Base-by-base conservation (phyloP, 441 rosid species). In the Corymbia calophylla region DNA sequence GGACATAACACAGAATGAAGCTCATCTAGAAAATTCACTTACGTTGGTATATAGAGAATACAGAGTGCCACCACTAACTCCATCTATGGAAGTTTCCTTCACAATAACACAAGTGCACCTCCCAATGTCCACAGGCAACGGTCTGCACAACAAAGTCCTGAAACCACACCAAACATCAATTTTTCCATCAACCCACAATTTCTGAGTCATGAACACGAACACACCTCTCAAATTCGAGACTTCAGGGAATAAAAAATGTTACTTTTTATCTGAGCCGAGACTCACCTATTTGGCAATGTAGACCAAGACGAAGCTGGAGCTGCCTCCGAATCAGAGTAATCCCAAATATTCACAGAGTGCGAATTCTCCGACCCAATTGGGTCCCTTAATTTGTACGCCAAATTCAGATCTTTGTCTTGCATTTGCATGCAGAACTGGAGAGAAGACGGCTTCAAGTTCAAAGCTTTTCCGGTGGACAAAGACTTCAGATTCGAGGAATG, bases 271-370 rank as follows among this genome's bases (percentile, higher is more conserved):
- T 29, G 62, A 64, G 53, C 73, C 27, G 12, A 13, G 13, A 35
- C 68, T 47, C 77, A 97, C 99, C 97, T 95, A 47, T 97, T 97
- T 53, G 99, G 99, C 89, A 97, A 90, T 32, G 96, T 93, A 87
- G 99, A 94, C 99, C 99, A 97, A 92, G 98, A 96, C 90, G 99
- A 94, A 93, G 99, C 99, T 18, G 98, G 99, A 56, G 99, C 98
- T 21, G 99, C 96, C 91, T 97, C 98, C 0, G 98, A 96, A 92
- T 97, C 99, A 8, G 99, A 97, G 87, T 93, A 95, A 87, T 97
- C 99, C 99, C 99, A 97, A 86, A 97, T 92, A 68, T 96, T 96
- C 90, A 95, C 92, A 81, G 96, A 95, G 89, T 90, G 90, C 0
- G 97, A 96, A 89, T 94, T 94, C 89, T 96, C 97, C 10, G 97